These are phyloP conservation scores for Diaporthe citri DNA, from an alignment of 2,329 filamentous ascomycete genomes.

Conservation along the genomic window DNA sequence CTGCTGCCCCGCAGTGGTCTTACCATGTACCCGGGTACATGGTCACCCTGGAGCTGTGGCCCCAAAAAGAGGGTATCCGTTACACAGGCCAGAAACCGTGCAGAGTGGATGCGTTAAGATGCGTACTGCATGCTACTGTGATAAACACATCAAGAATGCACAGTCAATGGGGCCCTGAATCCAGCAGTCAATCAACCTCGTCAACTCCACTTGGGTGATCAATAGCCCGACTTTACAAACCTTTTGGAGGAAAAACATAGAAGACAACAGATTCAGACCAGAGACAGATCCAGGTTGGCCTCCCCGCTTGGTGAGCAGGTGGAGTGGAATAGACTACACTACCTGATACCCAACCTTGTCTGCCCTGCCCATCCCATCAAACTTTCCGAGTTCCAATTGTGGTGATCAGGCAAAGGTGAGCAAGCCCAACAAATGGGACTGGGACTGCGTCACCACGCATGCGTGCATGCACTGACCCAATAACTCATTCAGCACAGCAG, in stretches of 20 bases:
- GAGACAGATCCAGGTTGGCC: too few species aligned
- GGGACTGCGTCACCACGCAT: conserved; percentile 37
- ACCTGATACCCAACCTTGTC: background rate
- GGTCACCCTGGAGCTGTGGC: background rate
- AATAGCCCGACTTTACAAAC: background rate
- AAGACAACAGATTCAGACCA: background rate
- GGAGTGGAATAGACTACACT: background rate
- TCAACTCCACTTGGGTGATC: conserved; percentile 4
- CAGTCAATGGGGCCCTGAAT: background rate
- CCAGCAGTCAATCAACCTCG: background rate
- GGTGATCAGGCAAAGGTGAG: conserved; percentile 21
- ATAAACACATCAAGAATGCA: background rate
- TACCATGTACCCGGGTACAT: conserved; percentile 12
- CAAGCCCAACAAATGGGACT: conserved; percentile 20
- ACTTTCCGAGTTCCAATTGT: background rate
- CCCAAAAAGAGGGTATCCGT: conserved; percentile 6
- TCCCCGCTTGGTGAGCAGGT: background rate
- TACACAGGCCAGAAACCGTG: background rate
- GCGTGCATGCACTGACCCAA: background rate
- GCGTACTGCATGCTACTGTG: background rate
- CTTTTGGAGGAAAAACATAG: background rate
- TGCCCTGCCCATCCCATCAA: background rate
- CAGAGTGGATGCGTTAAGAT: background rate
- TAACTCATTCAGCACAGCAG: background rate
- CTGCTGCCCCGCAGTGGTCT: conserved; percentile 37